A percentile compares a stretch with the other conserved stretches of the same genome.
Conservation (phyloP, 192 early-diverging fungal species). For the Coemansia sp. region DNA sequence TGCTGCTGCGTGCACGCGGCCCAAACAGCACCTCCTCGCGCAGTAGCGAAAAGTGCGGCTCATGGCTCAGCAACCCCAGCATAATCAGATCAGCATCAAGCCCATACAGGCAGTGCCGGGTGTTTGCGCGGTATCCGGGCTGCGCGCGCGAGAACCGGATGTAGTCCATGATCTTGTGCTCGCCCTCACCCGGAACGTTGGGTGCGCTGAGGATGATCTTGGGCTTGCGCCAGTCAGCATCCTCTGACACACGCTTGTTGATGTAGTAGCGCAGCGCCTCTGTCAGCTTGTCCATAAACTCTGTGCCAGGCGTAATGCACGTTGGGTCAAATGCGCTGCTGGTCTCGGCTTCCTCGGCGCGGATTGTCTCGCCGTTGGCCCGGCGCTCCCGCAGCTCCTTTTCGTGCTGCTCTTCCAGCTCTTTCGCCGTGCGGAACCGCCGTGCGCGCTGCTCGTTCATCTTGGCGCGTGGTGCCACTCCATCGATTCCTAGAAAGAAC, state of each 20-base stretch:
- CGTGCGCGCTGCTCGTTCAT: conserved; percentile 99
- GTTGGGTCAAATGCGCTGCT: conserved; percentile 85
- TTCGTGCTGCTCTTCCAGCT: conserved; percentile 48
- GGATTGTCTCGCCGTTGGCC: conserved; percentile 48
- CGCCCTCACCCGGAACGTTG: conserved; percentile 96
- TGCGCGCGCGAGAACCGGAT: conserved; percentile 76
- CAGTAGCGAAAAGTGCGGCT: conserved; percentile 94
- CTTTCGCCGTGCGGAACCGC: conserved; percentile 91
- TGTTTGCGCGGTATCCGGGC: conserved; percentile 82
- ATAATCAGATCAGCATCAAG: conserved; percentile 98
- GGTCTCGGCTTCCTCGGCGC: conserved; percentile 49
- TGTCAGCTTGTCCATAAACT: conserved; percentile 91
- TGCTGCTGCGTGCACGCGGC: conserved; percentile 17
- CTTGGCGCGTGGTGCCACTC: conserved; percentile 98
- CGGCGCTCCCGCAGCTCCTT: conserved; percentile 37
- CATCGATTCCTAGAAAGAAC: conserved; percentile 96
- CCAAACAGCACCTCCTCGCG: conserved; percentile 89
- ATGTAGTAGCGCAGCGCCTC: conserved; percentile 85
- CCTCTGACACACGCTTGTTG: conserved; percentile 77
- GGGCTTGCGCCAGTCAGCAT: conserved; percentile 81
- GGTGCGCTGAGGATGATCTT: conserved; percentile 92
- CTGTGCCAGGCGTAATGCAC: conserved; percentile 98
- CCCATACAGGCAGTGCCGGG: conserved; percentile 88
- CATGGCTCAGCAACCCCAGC: conserved; percentile 91
- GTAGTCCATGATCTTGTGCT: conserved; percentile 99